phyloP scores from a whole-genome alignment of 352 stramenopile genomes.

The Peronospora belbahrii region DNA sequence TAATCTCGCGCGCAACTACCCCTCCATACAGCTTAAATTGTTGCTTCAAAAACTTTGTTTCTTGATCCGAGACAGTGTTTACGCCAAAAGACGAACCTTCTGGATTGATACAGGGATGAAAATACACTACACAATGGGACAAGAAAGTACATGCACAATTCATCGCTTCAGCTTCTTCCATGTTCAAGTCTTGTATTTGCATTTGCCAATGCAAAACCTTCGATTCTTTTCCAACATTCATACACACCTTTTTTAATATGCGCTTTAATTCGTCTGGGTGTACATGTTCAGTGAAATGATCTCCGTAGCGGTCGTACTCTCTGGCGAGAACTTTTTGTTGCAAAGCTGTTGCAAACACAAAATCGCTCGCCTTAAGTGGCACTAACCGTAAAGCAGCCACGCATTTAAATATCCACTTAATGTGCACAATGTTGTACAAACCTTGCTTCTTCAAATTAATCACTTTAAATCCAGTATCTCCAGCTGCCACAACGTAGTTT shows the following conservation, averaged over 20 bases:
- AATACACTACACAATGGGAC: conserved; percentile 65
- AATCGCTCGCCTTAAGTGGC: conserved; percentile 45
- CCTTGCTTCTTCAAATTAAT: conserved; percentile 76
- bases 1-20: conserved; percentile 27
- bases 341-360: conserved; percentile 60
- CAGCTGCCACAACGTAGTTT: conserved; percentile 55
- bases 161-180: conserved; percentile 66
- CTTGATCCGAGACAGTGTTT: conserved; percentile 13
- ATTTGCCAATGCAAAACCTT: conserved; percentile 40
- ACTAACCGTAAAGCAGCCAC: conserved; percentile 28
- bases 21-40: conserved; percentile 54
- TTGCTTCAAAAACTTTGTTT: conserved; percentile 52
- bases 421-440: conserved; percentile 60
- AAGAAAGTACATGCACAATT: conserved; percentile 62
- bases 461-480: conserved; percentile 65
- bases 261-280: conserved; percentile 37
- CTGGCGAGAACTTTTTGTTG: conserved; percentile 48
- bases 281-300: conserved; percentile 63
- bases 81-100: conserved; percentile 5
- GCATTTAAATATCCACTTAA: conserved; percentile 55
- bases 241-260: conserved; percentile 40
- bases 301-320: conserved; percentile 63
- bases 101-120: conserved; percentile 15
- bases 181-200: conserved; percentile 28
- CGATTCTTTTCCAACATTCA: neutral